Conservation (phyloP, 768 basidiomycete genomes). For the Gymnopilus junonius region DNA sequence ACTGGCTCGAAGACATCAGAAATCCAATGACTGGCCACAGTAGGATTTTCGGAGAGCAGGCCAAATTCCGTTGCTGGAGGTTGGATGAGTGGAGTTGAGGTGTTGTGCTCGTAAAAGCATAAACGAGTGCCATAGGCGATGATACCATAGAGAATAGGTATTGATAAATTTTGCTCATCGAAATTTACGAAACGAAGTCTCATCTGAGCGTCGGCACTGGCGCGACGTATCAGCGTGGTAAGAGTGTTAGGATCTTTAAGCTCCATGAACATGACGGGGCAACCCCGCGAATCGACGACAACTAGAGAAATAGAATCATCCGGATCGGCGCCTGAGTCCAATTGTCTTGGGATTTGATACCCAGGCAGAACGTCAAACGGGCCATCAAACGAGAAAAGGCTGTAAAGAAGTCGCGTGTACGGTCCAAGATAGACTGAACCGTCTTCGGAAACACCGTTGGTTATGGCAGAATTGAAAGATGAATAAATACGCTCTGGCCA, state of each 20-base stretch:
- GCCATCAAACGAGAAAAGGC: background rate
- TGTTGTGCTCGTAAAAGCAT: too few relatives aligned
- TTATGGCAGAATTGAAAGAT: background rate
- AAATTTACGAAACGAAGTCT: too few relatives aligned
- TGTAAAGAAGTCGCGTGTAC: background rate
- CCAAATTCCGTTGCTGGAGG: too few relatives aligned
- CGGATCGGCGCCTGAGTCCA: background rate
- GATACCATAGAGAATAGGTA: too few relatives aligned
- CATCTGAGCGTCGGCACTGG: too few relatives aligned
- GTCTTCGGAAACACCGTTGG: background rate
- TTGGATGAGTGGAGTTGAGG: too few relatives aligned
- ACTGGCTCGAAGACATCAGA: too few relatives aligned
- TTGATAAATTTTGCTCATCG: too few relatives aligned
- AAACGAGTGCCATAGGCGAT: too few relatives aligned
- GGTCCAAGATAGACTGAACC: background rate
- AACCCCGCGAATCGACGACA: background rate
- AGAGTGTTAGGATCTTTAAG: background rate
- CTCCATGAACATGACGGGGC: background rate
- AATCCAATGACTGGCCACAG: too few relatives aligned
- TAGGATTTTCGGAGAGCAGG: too few relatives aligned
- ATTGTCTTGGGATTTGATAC: background rate
- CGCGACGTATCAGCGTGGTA: too few relatives aligned
- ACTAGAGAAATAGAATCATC: background rate
- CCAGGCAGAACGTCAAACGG: background rate
- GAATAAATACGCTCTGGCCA: background rate